Percentiles rank a stretch among this genome's conserved stretches.
Conservation (phyloP, 768 basidiomycete genomes). For the Termitomyces sp. region DNA sequence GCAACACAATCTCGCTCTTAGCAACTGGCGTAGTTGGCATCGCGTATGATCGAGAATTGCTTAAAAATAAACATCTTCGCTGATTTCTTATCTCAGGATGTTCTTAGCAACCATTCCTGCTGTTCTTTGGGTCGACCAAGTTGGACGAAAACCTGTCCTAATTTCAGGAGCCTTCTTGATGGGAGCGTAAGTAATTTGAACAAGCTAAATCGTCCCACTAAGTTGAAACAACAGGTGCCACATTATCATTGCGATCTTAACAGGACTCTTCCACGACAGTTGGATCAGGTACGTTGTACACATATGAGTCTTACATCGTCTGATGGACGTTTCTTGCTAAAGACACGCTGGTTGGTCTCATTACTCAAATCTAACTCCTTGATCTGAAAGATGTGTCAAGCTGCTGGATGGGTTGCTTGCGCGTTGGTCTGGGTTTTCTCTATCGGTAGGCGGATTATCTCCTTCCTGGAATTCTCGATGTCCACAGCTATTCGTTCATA, state of each 20-base stretch:
- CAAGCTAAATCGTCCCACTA: background rate
- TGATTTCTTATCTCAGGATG: conserved; percentile 36
- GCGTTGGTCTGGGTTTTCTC: conserved; percentile 72
- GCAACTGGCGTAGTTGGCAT: conserved; percentile 74
- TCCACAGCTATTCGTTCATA: conserved; percentile 10
- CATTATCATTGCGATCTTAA: conserved; percentile 62
- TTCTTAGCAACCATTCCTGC: conserved; percentile 77
- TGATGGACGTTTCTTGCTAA: conserved; percentile 4
- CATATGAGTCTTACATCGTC: background rate
- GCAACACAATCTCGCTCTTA: conserved; percentile 49
- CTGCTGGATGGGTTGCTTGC: conserved; percentile 72
- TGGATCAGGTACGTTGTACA: conserved; percentile 39
- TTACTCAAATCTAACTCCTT: background rate
- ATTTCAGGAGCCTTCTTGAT: conserved; percentile 72
- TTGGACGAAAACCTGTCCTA: conserved; percentile 70
- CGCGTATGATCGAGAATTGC: conserved; percentile 39
- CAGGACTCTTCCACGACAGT: conserved; percentile 49
- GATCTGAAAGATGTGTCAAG: conserved; percentile 18
- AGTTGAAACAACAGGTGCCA: conserved; percentile 43
- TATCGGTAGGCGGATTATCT: conserved; percentile 34
- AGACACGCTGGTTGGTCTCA: conserved; percentile 25
- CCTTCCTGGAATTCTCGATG: background rate
- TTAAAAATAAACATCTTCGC: background rate
- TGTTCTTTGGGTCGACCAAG: conserved; percentile 74
- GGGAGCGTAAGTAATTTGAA: conserved; percentile 41